phyloP scores from a whole-genome alignment of 495 filamentous ascomycete genomes.

The Aspergillus funiculosus region DNA sequence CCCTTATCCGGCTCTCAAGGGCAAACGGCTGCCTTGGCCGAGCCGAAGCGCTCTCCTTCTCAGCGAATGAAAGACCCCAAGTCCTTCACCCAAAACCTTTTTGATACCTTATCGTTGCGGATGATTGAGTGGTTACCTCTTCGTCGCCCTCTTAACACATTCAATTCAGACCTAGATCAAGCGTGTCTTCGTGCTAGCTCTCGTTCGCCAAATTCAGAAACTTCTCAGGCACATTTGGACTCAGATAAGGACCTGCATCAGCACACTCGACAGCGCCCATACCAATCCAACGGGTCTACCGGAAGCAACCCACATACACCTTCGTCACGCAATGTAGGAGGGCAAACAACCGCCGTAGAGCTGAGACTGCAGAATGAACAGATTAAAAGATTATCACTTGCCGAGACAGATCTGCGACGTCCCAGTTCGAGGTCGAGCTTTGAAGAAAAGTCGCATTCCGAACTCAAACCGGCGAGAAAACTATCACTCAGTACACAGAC shows the following conservation, averaged over 20 bases:
- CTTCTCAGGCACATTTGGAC: constrained; percentile 7
- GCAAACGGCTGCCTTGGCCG: constrained; percentile 15
- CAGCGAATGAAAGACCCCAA: constrained; percentile 67
- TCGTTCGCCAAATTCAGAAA: constrained; percentile 15
- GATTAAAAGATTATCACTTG: constrained; percentile 37
- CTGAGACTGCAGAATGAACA: constrained; percentile 35
- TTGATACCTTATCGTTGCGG: constrained; percentile 68
- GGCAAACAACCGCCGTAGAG: constrained; percentile 32
- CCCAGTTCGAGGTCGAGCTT: constrained; percentile 28
- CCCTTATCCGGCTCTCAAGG: constrained; percentile 1
- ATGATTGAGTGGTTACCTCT: constrained; percentile 77
- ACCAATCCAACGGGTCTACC: constrained; percentile 3
- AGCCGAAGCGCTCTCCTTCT: constrained; percentile 30
- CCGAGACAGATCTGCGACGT: constrained; percentile 36
- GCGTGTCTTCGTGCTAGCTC: neutral
- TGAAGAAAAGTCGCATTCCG: constrained; percentile 31
- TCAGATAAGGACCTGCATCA: constrained; percentile 12
- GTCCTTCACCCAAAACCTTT: constrained; percentile 78
- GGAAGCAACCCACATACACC: constrained; percentile 28
- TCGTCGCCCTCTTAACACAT: constrained; percentile 26
- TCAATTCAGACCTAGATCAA: constrained; percentile 14
- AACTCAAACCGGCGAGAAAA: constrained; percentile 29
- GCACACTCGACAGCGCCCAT: constrained; percentile 8
- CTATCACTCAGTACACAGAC: constrained; percentile 27
- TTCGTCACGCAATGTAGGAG: constrained; percentile 24